These are phyloP conservation scores for Friedmanniomyces endolithicus DNA, from an alignment of 495 filamentous ascomycete species.

Conservation along the genomic window DNA sequence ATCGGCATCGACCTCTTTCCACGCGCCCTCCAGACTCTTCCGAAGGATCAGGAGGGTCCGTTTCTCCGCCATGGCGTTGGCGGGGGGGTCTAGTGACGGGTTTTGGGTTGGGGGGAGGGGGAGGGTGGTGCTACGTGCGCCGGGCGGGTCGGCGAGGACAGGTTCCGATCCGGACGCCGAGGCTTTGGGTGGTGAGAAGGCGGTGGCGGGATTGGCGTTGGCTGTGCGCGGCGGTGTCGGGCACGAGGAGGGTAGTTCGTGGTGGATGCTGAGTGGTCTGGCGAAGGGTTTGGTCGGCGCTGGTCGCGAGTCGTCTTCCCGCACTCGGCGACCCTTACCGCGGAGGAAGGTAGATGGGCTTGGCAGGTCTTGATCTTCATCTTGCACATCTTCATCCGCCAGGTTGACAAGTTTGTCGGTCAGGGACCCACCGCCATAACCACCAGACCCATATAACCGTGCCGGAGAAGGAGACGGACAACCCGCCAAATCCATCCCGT, in stretches of 20 bases:
- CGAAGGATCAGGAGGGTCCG: constrained; percentile 23
- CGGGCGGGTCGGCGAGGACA: too few relatives aligned
- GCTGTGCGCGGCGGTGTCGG: not conserved
- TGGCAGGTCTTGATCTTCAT: not conserved
- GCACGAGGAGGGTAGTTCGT: not conserved
- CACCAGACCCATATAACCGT: not conserved
- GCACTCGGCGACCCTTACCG: not conserved
- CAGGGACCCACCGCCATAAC: not conserved
- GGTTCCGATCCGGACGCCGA: too few relatives aligned
- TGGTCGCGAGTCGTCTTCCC: not conserved
- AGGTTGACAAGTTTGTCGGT: not conserved
- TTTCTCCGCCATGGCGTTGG: too few relatives aligned
- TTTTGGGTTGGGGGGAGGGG: not conserved
- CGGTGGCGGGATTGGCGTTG: not conserved
- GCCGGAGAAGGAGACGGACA: not conserved
- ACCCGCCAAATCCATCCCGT: not conserved
- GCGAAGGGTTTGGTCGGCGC: not conserved
- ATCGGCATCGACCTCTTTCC: constrained; percentile 25
- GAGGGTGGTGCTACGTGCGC: too few relatives aligned
- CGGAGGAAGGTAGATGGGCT: not conserved
- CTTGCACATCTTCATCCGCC: not conserved
- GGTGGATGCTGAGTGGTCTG: not conserved
- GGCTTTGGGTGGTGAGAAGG: not conserved
- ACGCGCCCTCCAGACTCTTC: constrained; percentile 25
- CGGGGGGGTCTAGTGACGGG: not conserved